Conservation (phyloP, 169 alveolate genomes). For the Cyclospora cayetanensis region DNA sequence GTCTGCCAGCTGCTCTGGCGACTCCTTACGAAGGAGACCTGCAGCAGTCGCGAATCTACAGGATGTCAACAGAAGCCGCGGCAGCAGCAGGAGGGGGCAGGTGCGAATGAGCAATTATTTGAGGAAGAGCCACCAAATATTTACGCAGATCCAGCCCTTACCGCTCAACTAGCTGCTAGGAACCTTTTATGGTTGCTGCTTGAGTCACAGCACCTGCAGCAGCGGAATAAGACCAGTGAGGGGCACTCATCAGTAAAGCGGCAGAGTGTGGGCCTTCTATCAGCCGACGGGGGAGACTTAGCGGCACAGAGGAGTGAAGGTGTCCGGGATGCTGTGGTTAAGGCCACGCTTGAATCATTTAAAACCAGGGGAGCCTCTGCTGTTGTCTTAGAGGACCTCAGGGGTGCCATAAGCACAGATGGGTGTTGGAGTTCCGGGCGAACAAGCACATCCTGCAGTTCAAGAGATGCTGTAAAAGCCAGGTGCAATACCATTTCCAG, state of each 20-base stretch:
- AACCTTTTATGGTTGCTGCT: slow-evolving; percentile 3
- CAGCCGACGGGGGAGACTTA: not conserved
- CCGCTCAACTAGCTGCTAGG: slow-evolving; percentile 16
- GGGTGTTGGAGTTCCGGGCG: too few species aligned
- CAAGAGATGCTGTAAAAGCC: too few species aligned
- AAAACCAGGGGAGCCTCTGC: slow-evolving; percentile 2
- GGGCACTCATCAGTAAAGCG: not conserved
- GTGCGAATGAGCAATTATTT: not conserved
- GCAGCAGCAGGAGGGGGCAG: not conserved
- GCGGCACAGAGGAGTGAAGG: not conserved
- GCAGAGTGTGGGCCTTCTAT: not conserved
- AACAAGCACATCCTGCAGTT: too few species aligned
- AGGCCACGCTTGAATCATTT: not conserved
- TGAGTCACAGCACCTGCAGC: slow-evolving; percentile 14
- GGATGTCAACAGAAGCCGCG: not conserved
- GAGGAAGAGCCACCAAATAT: slow-evolving; percentile 31
- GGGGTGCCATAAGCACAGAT: too few species aligned
- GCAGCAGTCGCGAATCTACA: not conserved
- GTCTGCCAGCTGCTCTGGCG: slow-evolving; percentile 21
- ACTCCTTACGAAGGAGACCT: not conserved
- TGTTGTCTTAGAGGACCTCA: not conserved
- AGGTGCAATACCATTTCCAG: too few species aligned
- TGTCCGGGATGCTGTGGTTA: not conserved
- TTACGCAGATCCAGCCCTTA: slow-evolving; percentile 8
- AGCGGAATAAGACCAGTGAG: too few species aligned